Conservation (phyloP, 169 alveolate species). For the Babesia bigemina region DNA sequence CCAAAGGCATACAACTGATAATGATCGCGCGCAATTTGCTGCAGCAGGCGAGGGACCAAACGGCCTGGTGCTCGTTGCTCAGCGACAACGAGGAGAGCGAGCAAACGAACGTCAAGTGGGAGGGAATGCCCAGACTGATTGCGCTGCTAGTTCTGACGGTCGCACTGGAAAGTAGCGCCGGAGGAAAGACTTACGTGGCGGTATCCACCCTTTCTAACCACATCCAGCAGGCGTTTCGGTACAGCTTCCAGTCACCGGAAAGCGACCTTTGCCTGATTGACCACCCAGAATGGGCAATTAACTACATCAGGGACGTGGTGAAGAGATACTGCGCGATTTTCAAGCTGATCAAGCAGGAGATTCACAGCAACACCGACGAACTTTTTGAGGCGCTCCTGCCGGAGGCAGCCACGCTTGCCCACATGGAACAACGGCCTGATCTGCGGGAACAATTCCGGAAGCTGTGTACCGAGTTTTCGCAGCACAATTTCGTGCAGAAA, state of each 20-base stretch:
- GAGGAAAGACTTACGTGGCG: conserved; percentile 12
- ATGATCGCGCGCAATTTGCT: conserved; percentile 20
- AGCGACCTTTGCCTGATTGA: conserved; percentile 48
- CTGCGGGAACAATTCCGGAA: conserved; percentile 15
- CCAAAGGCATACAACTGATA: not conserved
- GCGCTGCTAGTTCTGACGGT: conserved; percentile 27
- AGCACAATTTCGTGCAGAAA: conserved; percentile 7
- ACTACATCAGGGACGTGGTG: conserved; percentile 39
- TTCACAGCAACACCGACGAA: conserved; percentile 15
- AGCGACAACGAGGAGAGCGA: conserved; percentile 27
- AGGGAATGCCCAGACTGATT: conserved; percentile 46
- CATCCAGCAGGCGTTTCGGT: conserved; percentile 38
- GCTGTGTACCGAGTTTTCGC: conserved; percentile 23
- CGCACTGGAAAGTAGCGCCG: conserved; percentile 26
- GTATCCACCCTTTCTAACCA: conserved; percentile 46
- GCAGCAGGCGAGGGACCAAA: conserved; percentile 29
- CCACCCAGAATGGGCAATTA: conserved; percentile 67
- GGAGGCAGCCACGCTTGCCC: not conserved
- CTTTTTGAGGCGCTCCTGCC: conserved; percentile 39
- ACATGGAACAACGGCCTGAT: not conserved
- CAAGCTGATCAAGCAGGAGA: conserved; percentile 33
- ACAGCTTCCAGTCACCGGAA: conserved; percentile 59
- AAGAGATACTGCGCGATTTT: conserved; percentile 26
- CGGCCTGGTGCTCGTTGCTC: conserved; percentile 50
- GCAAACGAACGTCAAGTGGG: conserved; percentile 10